phyloP scores from a whole-genome alignment of 768 basidiomycete genomes.

The Pisolithus orientalis region DNA sequence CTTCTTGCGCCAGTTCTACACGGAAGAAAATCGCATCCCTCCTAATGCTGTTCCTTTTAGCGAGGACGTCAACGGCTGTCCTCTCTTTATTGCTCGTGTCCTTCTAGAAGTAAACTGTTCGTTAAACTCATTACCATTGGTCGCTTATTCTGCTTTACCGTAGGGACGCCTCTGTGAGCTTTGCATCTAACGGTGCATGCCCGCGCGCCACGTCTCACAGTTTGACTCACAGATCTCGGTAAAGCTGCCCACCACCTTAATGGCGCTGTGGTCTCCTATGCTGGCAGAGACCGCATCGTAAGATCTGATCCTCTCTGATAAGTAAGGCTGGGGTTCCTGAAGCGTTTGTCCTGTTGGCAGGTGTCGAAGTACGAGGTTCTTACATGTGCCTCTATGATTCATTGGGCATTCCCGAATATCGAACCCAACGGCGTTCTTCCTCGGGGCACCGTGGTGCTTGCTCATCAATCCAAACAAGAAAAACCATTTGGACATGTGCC shows the following conservation, averaged over 20 bases:
- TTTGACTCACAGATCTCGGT: constrained; percentile 23
- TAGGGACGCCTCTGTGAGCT: constrained; percentile 25
- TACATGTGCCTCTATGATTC: constrained; percentile 29
- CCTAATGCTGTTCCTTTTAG: constrained; percentile 30
- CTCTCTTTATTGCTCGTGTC: constrained; percentile 26
- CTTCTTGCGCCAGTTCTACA: constrained; percentile 16
- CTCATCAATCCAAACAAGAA: constrained; percentile 11
- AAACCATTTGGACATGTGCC: constrained; percentile 5
- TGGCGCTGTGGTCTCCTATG: constrained; percentile 28
- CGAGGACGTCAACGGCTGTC: constrained; percentile 23
- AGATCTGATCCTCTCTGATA: background rate
- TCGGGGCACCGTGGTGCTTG: constrained; percentile 27
- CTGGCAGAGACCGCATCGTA: constrained; percentile 30
- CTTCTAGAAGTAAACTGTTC: constrained; percentile 14
- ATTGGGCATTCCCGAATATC: constrained; percentile 21
- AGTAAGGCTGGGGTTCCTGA: background rate
- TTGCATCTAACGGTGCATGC: background rate
- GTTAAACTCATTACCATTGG: too few species aligned
- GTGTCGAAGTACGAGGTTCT: constrained; percentile 29
- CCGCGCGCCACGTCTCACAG: background rate
- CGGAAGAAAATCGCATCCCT: constrained; percentile 26
- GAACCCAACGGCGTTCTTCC: constrained; percentile 8
- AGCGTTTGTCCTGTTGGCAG: constrained; percentile 10
- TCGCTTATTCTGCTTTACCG: background rate
- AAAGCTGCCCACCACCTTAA: constrained; percentile 26